phyloP scores from a whole-genome alignment of 2,329 filamentous ascomycete species.

The Ustilaginoidea virens region DNA sequence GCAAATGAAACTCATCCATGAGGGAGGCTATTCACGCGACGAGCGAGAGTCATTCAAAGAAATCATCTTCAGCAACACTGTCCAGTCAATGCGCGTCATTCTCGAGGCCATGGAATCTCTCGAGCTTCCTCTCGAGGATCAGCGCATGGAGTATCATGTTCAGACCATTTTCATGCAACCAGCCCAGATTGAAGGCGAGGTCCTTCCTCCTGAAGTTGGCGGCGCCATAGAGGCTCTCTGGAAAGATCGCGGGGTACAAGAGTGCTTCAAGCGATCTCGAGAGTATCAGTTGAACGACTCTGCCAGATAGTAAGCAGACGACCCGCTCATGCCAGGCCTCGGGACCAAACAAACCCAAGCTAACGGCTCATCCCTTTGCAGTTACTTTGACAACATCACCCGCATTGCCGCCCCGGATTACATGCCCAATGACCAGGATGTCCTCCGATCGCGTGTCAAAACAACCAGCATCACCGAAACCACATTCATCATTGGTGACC shows the following conservation, averaged over 20 bases:
- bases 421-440: constrained; percentile 90
- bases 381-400: constrained; percentile 91
- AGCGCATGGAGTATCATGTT: constrained; percentile 89
- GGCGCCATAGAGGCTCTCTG: constrained; percentile 83
- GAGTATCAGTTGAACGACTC: constrained; percentile 97
- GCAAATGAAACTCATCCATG: constrained; percentile 90
- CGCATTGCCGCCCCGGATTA: constrained; percentile 86
- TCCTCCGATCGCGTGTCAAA: constrained; percentile 74
- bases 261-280: constrained; percentile 88
- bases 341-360: too few species aligned
- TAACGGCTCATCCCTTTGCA: constrained; percentile 28
- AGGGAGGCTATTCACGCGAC: constrained; percentile 95
- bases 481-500: constrained; percentile 76
- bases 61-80: constrained; percentile 56
- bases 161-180: constrained; percentile 99
- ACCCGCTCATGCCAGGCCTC: too few species aligned
- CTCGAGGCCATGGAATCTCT: constrained; percentile 55
- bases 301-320: constrained; percentile 67
- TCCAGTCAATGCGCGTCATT: constrained; percentile 55
- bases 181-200: constrained; percentile 89
- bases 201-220: constrained; percentile 85
- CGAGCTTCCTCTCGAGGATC: constrained; percentile 73
- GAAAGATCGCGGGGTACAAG: constrained; percentile 84
- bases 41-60: constrained; percentile 57
- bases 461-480: constrained; percentile 96